phyloP scores from a whole-genome alignment of 305 asterid species.

The Ilex paraguariensis region DNA sequence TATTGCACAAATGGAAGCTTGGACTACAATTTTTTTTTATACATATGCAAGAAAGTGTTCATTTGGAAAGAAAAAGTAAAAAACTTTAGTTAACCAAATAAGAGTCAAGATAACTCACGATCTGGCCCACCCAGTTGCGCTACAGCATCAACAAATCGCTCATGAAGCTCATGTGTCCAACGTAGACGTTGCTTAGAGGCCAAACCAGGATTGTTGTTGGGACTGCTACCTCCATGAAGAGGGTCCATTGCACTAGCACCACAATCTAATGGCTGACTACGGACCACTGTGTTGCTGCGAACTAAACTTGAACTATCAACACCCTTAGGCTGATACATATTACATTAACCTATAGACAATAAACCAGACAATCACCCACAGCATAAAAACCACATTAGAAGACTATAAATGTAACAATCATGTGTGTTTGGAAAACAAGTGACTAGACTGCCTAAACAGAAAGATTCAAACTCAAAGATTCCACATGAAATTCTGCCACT shows the following conservation, averaged over 20 bases:
- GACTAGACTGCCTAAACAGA: no score
- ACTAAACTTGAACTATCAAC: conserved; percentile 45
- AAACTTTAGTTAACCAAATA: conserved; percentile 1
- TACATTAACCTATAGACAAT: conserved; percentile 25
- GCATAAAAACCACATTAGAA: no score
- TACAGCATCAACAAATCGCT: conserved; percentile 82
- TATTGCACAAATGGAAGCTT: no score
- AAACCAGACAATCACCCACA: not conserved
- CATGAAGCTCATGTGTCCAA: conserved; percentile 90
- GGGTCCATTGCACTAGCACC: conserved; percentile 48
- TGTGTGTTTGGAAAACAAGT: no score
- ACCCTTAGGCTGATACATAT: conserved; percentile 34
- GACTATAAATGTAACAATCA: no score
- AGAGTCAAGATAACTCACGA: conserved; percentile 43
- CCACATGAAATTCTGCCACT: no score
- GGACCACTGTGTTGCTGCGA: conserved; percentile 27
- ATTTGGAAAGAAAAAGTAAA: not conserved
- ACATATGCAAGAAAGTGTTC: not conserved
- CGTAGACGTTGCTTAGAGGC: conserved; percentile 86
- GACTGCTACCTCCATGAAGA: conserved; percentile 36
- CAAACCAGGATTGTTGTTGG: conserved; percentile 41
- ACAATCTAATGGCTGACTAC: conserved; percentile 37
- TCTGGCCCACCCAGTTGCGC: conserved; percentile 95
- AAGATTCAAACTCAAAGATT: no score
- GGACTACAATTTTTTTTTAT: not conserved